These are phyloP conservation scores for Chlamydomonas schloesseri DNA, from an alignment of 139 green algal species.

Conservation along the genomic window DNA sequence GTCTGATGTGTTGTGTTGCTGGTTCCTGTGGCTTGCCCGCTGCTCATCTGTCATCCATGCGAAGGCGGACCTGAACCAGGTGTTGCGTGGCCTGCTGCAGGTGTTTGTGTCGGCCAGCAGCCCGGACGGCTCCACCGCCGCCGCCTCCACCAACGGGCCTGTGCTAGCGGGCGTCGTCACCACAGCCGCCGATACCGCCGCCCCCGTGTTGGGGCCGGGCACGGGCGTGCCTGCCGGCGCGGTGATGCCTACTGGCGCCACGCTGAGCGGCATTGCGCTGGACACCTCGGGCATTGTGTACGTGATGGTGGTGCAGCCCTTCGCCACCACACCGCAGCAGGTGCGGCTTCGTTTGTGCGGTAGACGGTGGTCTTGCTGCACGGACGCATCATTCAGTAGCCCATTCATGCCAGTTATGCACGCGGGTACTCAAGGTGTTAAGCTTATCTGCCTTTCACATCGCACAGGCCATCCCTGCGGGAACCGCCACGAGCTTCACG, in stretches of 20 bases:
- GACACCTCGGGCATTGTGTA: constrained; percentile 52
- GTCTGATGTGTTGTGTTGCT: too few relatives aligned
- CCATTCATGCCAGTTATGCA: too few relatives aligned
- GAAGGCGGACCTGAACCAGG: too few relatives aligned
- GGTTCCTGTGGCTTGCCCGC: too few relatives aligned
- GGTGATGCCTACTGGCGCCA: constrained; percentile 43
- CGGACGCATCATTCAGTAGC: too few relatives aligned
- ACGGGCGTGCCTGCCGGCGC: neutral
- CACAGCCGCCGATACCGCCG: neutral
- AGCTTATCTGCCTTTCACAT: too few relatives aligned
- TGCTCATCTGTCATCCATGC: too few relatives aligned
- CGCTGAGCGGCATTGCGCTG: constrained; percentile 41
- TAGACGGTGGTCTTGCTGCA: too few relatives aligned
- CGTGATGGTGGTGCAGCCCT: constrained; percentile 46
- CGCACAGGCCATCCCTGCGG: too few relatives aligned
- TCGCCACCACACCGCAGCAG: neutral
- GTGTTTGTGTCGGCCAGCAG: constrained; percentile 20
- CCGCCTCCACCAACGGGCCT: neutral
- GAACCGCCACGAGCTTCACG: too few relatives aligned
- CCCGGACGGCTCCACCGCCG: neutral
- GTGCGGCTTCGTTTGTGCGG: too few relatives aligned
- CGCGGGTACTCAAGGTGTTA: too few relatives aligned
- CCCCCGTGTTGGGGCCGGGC: neutral
- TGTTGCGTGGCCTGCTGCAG: constrained; percentile 1
- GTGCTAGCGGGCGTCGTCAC: constrained; percentile 16